A percentile compares a stretch with the other conserved stretches of the same genome.
Evolutionary conservation across 2,329 filamentous ascomycete genomes (phyloP).

Genomic region (Dothiorella sarmentorum): DNA sequence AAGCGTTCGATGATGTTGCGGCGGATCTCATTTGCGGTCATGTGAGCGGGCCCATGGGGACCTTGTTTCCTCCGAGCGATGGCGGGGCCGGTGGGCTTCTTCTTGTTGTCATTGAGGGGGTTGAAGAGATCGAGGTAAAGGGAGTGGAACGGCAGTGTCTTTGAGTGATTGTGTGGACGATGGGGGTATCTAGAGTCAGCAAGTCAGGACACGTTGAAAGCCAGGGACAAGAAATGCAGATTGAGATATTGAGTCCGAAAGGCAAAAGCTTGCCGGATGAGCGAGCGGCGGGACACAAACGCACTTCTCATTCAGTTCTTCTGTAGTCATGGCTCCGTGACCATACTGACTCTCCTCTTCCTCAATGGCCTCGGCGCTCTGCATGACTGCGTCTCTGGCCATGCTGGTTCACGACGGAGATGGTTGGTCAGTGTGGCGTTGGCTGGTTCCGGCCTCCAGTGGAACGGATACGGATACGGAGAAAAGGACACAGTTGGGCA

Average conservation of each 20-base stretch:
- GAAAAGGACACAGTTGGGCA: not conserved
- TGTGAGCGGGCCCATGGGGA: slow-evolving; percentile 55
- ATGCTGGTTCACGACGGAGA: not conserved
- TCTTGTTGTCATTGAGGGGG: slow-evolving; percentile 73
- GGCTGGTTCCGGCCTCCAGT: not conserved
- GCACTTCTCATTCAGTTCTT: slow-evolving; percentile 51
- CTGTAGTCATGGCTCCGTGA: slow-evolving; percentile 40
- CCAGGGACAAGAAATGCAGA: not conserved
- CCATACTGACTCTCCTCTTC: slow-evolving; percentile 52
- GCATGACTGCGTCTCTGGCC: slow-evolving; percentile 29
- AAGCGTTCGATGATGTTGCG: slow-evolving; percentile 81
- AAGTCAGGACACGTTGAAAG: not conserved
- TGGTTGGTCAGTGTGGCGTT: slow-evolving; percentile 1
- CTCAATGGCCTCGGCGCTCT: slow-evolving; percentile 40
- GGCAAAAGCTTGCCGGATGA: not conserved
- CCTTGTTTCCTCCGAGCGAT: slow-evolving; percentile 57
- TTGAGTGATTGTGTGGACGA: slow-evolving; percentile 74
- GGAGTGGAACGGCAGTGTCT: slow-evolving; percentile 77
- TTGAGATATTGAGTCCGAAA: too few species aligned
- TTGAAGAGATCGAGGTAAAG: slow-evolving; percentile 78
- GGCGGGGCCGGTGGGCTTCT: slow-evolving; percentile 58
- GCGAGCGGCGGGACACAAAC: not conserved
- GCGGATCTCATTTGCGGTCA: slow-evolving; percentile 72
- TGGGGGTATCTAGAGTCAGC: slow-evolving; percentile 65
- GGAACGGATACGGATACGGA: not conserved